Base-by-base conservation (phyloP, 176 grass and related monocot species). In the Juncus inflexus region DNA sequence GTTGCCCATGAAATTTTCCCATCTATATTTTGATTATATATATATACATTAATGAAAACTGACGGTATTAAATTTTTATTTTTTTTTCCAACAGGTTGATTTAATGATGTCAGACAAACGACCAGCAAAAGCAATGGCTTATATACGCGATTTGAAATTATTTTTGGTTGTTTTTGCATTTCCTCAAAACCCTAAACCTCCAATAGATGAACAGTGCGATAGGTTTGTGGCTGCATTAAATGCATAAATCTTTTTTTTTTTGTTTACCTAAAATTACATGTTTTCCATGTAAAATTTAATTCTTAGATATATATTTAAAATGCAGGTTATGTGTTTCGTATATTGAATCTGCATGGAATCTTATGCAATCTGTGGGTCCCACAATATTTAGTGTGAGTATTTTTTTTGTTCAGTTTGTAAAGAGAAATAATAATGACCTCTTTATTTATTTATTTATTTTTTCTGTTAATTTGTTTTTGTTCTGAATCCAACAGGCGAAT, bases 101-200 rank as follows among this genome's bases (percentile, higher is more conserved):
- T 80, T 89, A 12, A 97, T 97, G 85, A 86, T 97, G 77, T 89
- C 77, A 53, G 92, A 91, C 80, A 86, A 89, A 51, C 66, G 81
- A 42, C 92, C 92, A 42, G 66, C 82, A 50, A 81, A 74, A 84
- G 92, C 92, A 77, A 84, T 97, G 80, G 35, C 37, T 52, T 64
- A 83, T 64, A 79, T 89, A 40, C 55, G 78, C 65, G 82, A 86
- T 70, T 83, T 97, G 71, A 83, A 82, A 62, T 60, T 97, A 64
- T 91, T 91, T 89, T 88, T 75, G 37, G 77, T 73, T 62, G 92
- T 97, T 15, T 97, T 97, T 78, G 63, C 92, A 77, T 81, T 86
- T 56, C 92, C 92, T 35, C 70, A 78, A 15, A 89, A 86, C 74
- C 38, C 58, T 6, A 55, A 63, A 10, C 74, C 79, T 75, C 65